Evolutionary conservation across 2,329 filamentous ascomycete genomes (phyloP), one percentile per base, ranked within the genome.

Genomic region (Fusarium sp.): DNA sequence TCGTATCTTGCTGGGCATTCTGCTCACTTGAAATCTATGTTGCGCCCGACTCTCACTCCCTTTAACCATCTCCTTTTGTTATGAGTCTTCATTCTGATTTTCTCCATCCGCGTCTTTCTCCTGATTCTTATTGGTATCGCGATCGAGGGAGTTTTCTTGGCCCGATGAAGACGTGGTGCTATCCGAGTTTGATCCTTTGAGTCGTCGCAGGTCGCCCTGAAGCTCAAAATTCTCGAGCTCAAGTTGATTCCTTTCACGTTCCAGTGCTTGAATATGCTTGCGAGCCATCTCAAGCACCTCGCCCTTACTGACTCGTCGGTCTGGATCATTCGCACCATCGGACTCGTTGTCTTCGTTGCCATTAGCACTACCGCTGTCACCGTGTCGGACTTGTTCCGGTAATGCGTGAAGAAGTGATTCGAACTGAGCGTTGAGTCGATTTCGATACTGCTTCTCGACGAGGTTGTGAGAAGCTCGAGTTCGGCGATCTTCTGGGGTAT

Each of bases 241-340:
- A 10, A 75, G 56, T 39, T 70, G 53, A 15, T 59, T 62, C 24
- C 73, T 67, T 50, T 75, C 73, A 13, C 57, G 71, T 28, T 75
- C 73, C 10, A 75, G 68, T 19, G 62, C 39, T 54, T 74, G 26
- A 50, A 75, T 75, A 47, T 75, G 73, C 54, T 63, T 75, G 24
- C 73, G 71, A 28, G 73, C 73, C 71, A 75, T 75, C 45, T 75
- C 73, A 26, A 75, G 68, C n/a, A 75, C 73, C 42, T 75, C 73
- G 14, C 73, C 73, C 38, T 75, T 75, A 47, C 73, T 75, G 26
- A 75, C 73, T 22, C 73, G 65, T 19, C 63, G 62, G 46, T 75
- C 73, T 38, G 62, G 63, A 22, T 75, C 73, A 17, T 62, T 71
- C 14, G 62, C 70, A 19, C 59, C 67, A 10, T 74, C 70, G 7